phyloP scores from a whole-genome alignment of 805 yeast species.

The Scheffersomyces spartinae region DNA sequence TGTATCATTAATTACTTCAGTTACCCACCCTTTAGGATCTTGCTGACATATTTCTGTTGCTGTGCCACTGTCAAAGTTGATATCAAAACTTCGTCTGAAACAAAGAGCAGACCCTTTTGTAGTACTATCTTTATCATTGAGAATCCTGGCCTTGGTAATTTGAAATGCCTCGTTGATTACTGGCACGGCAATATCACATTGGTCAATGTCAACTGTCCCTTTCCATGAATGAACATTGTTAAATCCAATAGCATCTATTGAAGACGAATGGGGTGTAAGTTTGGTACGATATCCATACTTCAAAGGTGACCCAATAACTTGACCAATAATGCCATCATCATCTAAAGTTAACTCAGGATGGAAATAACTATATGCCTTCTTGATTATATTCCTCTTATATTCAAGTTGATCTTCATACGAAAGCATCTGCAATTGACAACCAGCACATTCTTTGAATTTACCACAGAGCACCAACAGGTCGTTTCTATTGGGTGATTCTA shows the following conservation, averaged over 20 bases:
- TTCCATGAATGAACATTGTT: conserved; percentile 13
- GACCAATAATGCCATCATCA: conserved; percentile 10
- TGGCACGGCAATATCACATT: conserved; percentile 25
- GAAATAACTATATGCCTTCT: conserved; percentile 23
- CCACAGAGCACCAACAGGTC: conserved; percentile 18
- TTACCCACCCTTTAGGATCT: conserved; percentile 17
- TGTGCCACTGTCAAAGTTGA: no score
- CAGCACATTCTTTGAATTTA: conserved; percentile 25
- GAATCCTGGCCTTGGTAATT: conserved; percentile 2
- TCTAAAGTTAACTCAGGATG: conserved; percentile 13
- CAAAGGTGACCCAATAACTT: conserved; percentile 22
- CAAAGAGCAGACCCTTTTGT: conserved; percentile 8
- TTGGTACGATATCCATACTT: conserved; percentile 29
- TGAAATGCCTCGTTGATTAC: conserved; percentile 15
- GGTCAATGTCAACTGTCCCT: conserved; percentile 18
- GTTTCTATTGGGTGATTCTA: conserved; percentile 9
- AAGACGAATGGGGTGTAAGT: conserved; percentile 32
- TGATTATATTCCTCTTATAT: conserved; percentile 17
- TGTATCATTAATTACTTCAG: conserved; percentile 22
- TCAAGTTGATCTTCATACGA: conserved; percentile 24
- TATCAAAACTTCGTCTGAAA: conserved; percentile 21
- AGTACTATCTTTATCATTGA: conserved; percentile 3
- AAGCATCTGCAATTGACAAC: conserved; percentile 34
- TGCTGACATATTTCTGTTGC: conserved; percentile 12
- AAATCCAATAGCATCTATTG: conserved; percentile 17